These are phyloP conservation scores for Bipolaris gigantea DNA, from an alignment of 2,329 filamentous ascomycete genomes.

Conservation along the genomic window DNA sequence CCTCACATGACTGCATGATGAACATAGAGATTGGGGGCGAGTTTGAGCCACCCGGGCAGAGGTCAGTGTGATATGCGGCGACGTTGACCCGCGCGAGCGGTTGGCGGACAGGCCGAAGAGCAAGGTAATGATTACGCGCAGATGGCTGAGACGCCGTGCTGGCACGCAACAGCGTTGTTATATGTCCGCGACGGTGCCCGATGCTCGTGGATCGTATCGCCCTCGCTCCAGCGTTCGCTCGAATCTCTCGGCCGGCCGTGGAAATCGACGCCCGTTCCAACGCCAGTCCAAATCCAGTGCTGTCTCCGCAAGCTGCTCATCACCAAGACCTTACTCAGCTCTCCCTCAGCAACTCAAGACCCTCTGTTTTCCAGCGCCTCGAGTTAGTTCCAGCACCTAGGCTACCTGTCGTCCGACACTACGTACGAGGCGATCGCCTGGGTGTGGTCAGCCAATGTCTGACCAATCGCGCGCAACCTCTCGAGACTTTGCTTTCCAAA, in stretches of 20 bases:
- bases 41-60: background rate
- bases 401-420: conserved; percentile 16
- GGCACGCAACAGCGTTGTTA: background rate
- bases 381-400: conserved; percentile 1
- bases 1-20: background rate
- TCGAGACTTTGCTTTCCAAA: conserved; percentile 38
- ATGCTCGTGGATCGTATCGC: background rate
- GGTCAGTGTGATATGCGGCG: background rate
- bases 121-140: background rate
- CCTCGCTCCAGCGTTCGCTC: background rate
- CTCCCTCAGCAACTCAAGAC: conserved; percentile 4
- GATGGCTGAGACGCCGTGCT: background rate
- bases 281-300: background rate
- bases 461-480: conserved; percentile 27
- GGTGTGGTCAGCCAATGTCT: conserved; percentile 33
- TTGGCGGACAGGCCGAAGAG: background rate
- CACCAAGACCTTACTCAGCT: conserved; percentile 10
- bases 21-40: background rate
- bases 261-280: background rate
- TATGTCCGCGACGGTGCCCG: background rate
- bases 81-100: background rate
- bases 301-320: background rate
- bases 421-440: conserved; percentile 15
- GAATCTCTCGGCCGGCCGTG: background rate
- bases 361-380: background rate